Evolutionary conservation across 805 yeast species (phyloP).

Genomic region (Saccharomycopsis synnaedendra): DNA sequence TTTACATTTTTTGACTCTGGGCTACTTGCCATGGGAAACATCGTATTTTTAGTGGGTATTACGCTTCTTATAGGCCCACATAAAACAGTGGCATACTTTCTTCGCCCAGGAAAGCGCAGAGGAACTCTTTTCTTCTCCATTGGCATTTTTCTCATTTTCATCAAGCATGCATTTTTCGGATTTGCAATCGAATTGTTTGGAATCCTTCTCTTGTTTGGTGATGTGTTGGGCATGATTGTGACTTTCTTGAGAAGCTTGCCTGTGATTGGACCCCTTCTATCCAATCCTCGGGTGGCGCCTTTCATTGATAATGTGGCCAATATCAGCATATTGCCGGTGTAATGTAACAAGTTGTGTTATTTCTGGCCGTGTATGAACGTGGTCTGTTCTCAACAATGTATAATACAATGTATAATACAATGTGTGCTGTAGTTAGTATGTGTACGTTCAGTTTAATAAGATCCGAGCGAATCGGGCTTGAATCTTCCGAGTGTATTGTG

Average conservation of each 20-base stretch:
- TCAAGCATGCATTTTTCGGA: constrained; percentile 70
- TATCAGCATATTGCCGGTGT: constrained; percentile 16
- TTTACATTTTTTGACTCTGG: constrained; percentile 83
- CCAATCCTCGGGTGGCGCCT: constrained; percentile 79
- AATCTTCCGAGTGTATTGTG: no score
- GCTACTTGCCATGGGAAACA: constrained; percentile 80
- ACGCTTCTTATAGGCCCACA: constrained; percentile 80
- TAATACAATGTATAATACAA: no score
- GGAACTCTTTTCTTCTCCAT: constrained; percentile 70
- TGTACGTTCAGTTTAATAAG: no score
- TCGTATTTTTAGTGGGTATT: constrained; percentile 69
- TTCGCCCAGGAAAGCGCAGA: constrained; percentile 76
- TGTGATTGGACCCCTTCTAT: constrained; percentile 71
- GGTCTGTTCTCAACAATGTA: no score
- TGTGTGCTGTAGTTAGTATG: no score
- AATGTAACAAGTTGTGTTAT: not conserved
- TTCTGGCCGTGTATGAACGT: no score
- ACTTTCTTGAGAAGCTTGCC: constrained; percentile 85
- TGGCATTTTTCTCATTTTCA: constrained; percentile 67
- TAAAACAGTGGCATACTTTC: constrained; percentile 71
- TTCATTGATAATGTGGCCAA: constrained; percentile 13
- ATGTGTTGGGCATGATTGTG: constrained; percentile 81
- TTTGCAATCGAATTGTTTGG: constrained; percentile 80
- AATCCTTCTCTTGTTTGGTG: constrained; percentile 84
- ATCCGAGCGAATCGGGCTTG: no score